Evolutionary conservation across 208 protist species (phyloP).

Genomic region (Leishmania tarentolae): DNA sequence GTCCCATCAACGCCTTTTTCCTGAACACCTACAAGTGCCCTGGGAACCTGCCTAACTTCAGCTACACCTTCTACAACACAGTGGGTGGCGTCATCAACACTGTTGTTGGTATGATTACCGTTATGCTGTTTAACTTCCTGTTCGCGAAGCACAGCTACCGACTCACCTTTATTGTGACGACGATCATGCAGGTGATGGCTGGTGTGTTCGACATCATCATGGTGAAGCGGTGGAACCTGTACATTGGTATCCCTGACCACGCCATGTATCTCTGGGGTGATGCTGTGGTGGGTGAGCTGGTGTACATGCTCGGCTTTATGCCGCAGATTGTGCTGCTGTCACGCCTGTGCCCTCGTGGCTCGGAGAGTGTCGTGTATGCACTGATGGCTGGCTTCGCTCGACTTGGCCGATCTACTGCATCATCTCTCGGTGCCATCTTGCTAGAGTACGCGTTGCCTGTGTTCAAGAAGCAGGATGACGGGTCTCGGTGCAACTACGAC

Average conservation of each 20-base stretch:
- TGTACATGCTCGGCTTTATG: slow-evolving; percentile 72
- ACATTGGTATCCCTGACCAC: slow-evolving; percentile 50
- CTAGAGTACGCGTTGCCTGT: slow-evolving; percentile 55
- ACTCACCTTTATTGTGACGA: slow-evolving; percentile 47
- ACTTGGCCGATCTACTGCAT: slow-evolving; percentile 51
- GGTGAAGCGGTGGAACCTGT: slow-evolving; percentile 65
- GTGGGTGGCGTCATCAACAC: slow-evolving; percentile 45
- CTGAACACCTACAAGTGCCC: slow-evolving; percentile 38
- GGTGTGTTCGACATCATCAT: slow-evolving; percentile 60
- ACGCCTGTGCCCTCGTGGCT: slow-evolving; percentile 74
- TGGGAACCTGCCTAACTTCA: slow-evolving; percentile 55
- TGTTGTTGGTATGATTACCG: slow-evolving; percentile 44
- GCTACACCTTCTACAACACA: slow-evolving; percentile 66
- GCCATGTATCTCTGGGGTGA: slow-evolving; percentile 70
- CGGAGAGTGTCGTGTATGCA: slow-evolving; percentile 77
- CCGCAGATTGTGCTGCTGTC: slow-evolving; percentile 73
- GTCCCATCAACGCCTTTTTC: slow-evolving; percentile 53
- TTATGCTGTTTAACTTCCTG: slow-evolving; percentile 55
- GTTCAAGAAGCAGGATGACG: slow-evolving; percentile 14
- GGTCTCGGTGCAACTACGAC: slow-evolving; percentile 47
- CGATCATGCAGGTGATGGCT: slow-evolving; percentile 36
- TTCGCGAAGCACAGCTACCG: slow-evolving; percentile 59
- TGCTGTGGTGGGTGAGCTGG: slow-evolving; percentile 59
- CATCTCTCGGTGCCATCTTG: slow-evolving; percentile 44
- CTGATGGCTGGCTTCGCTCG: slow-evolving; percentile 78